A percentile compares a stretch with the other conserved stretches of the same genome.
Evolutionary conservation across 176 grass and related monocot genomes (phyloP).

Genomic region (Otatea glauca): DNA sequence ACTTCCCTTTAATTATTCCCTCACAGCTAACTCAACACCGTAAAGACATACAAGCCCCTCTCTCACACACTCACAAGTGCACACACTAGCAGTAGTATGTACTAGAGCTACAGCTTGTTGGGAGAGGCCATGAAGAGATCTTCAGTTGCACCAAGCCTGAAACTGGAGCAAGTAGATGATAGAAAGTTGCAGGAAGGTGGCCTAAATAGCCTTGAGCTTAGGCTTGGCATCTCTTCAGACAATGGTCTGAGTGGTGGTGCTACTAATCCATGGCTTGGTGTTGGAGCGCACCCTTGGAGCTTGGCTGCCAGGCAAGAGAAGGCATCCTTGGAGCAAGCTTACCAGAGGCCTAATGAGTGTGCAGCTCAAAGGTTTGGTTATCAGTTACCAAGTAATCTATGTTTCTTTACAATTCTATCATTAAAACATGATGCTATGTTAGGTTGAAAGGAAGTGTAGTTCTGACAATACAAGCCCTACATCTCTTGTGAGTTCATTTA

Average conservation of each 20-base stretch:
- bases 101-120: constrained; percentile 31
- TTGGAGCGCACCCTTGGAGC: constrained; percentile 57
- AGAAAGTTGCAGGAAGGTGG: constrained; percentile 16
- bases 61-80: constrained; percentile 37
- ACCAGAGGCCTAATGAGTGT: constrained; percentile 40
- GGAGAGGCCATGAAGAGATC: constrained; percentile 52
- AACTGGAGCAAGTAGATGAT: constrained; percentile 41
- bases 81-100: background rate
- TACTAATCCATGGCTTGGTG: constrained; percentile 45
- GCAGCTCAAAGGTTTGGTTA: constrained; percentile 48
- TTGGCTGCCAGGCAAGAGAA: constrained; percentile 59
- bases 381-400: background rate
- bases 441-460: constrained; percentile 21
- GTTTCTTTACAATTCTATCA: background rate
- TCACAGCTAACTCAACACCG: constrained; percentile 53
- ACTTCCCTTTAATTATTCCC: constrained; percentile 52
- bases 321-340: constrained; percentile 52
- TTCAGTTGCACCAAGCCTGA: constrained; percentile 38
- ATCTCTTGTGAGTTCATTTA: background rate
- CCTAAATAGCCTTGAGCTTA: constrained; percentile 60
- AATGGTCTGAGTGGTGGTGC: constrained; percentile 36
- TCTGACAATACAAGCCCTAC: background rate
- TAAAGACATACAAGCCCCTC: constrained; percentile 46
- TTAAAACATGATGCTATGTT: constrained; percentile 3
- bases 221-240: constrained; percentile 63